phyloP scores from a whole-genome alignment of 2,329 filamentous ascomycete genomes.

The Tolypocladium cylindrosporum region DNA sequence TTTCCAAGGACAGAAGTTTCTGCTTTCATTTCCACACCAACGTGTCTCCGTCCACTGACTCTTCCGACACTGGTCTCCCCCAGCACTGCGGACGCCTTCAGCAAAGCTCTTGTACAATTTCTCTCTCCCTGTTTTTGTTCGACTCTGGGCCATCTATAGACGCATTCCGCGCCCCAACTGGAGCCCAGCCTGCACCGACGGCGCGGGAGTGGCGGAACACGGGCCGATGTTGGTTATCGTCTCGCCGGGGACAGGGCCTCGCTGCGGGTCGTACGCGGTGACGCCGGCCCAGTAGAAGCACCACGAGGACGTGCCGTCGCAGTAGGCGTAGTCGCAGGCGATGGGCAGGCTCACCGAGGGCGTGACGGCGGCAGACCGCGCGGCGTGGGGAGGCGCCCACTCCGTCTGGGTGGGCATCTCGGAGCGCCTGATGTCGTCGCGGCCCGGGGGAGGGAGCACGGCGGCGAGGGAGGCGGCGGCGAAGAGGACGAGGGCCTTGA shows the following conservation, averaged over 20 bases:
- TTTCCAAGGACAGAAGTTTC: not conserved
- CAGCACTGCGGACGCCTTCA: not conserved
- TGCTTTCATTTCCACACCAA: not conserved
- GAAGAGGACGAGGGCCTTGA: slow-evolving; percentile 2
- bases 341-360: slow-evolving; percentile 7
- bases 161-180: not conserved
- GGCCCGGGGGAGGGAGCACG: not conserved
- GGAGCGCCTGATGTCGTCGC: not conserved
- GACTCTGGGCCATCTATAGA: not conserved
- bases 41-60: not conserved
- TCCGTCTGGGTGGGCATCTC: not conserved
- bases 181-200: not conserved
- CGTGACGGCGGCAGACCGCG: slow-evolving; percentile 4
- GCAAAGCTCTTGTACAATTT: not conserved
- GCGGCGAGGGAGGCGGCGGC: not conserved
- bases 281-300: slow-evolving; percentile 29
- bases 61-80: not conserved
- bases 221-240: slow-evolving; percentile 19
- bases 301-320: slow-evolving; percentile 22
- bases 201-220: slow-evolving; percentile 10
- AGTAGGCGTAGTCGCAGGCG: slow-evolving; percentile 24
- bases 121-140: not conserved
- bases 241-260: slow-evolving; percentile 26
- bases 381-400: not conserved
- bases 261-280: slow-evolving; percentile 21